Evolutionary conservation across 2,329 filamentous ascomycete genomes (phyloP), one percentile per base, ranked within the genome.

Genomic region (Diaporthe australafricana): DNA sequence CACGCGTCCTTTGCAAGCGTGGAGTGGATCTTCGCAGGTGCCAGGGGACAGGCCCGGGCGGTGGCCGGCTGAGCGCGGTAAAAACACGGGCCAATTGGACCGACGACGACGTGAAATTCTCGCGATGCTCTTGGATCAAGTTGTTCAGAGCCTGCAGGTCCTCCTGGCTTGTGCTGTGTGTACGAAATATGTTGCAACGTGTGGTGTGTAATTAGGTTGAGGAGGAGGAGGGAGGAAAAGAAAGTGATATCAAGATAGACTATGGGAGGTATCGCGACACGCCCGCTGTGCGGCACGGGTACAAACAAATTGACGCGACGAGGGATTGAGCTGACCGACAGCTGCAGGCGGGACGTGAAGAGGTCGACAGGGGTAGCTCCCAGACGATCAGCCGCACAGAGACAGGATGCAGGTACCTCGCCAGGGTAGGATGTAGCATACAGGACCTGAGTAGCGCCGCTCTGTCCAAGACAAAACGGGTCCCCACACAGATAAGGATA

Each of bases 351-450:
- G 48, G 65, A 68, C 38, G 65, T 68, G 65, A 56, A 45, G 16
- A 32, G 27, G 14, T 32, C 5, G 53, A 56, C 70, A 71, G 70
- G 70, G 70, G 52, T 71, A 60, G 52, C 70, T 71, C 60, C 50
- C 45, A 67, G 48, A 38, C 14, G 38, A 42, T 48, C 57, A 53
- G 38, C 57, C 60, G 27, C 60, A 63, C 40, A 12, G 25, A 47
- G 27, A 32, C 11, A 38, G 53, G 40, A 62, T 42, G 60, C 60
- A 63, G 60, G 60, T 63, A 63, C 60, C 60, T 63, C n/a, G 9
- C 25, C 57, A 17, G 32, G 56, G 57, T 27, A 47, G 11, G 40
- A 25, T 2, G 20, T 35, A 57, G 55, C 35, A n/a, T 35, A 4
- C 55, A 25, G 56, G 38, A n/a, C 38, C 56, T 45, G 25, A 45